Conservation (phyloP, 1,284 basidiomycete genomes). For the Pascua guehoae region DNA sequence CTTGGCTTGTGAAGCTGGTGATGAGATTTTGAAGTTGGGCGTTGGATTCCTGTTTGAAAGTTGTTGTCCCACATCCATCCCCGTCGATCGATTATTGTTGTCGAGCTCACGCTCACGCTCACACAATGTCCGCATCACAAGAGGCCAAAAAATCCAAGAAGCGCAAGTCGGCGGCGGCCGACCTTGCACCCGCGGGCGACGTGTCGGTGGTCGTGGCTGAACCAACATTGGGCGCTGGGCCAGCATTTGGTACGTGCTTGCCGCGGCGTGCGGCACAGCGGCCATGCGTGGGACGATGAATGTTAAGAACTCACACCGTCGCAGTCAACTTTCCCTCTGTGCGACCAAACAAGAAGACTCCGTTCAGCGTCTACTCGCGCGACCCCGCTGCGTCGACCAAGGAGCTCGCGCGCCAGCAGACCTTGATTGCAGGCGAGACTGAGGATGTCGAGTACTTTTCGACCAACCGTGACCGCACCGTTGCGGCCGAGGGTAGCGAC, state of each 20-base stretch:
- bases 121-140: background rate
- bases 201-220: background rate
- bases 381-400: conserved; percentile 39
- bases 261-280: conserved; percentile 28
- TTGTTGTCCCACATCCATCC: background rate
- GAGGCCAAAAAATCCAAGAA: conserved; percentile 30
- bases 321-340: conserved; percentile 73
- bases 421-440: conserved; percentile 67
- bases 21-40: no score
- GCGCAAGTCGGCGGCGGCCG: conserved; percentile 31
- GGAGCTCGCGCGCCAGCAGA: conserved; percentile 54
- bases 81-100: background rate
- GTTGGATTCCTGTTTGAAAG: no score
- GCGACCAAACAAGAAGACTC: conserved; percentile 58
- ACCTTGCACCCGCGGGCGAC: conserved; percentile 14
- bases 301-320: background rate
- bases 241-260: conserved; percentile 61
- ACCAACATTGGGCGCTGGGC: conserved; percentile 55
- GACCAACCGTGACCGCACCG: conserved; percentile 51
- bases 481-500: conserved; percentile 54
- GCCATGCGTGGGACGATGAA: no score
- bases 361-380: conserved; percentile 63
- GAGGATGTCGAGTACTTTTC: conserved; percentile 63
- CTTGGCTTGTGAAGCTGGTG: conserved; percentile 1
- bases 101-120: background rate